Percentiles rank a stretch among this genome's conserved stretches.
Conservation (phyloP, 129 eudicot genomes). For the Chrysanthemum makinoi region DNA sequence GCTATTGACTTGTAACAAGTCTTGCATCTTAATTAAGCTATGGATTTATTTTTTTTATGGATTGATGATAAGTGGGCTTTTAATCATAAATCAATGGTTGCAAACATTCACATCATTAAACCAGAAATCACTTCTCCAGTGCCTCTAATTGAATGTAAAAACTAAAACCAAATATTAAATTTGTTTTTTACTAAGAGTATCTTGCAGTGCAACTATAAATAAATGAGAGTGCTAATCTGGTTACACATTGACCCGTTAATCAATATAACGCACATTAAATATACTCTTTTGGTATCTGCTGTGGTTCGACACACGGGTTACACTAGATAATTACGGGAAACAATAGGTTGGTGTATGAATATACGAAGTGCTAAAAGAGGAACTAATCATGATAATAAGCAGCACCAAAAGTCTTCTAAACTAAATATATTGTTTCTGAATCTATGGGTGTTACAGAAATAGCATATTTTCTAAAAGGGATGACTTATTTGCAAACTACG, state of each 20-base stretch:
- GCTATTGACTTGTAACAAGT: too few relatives aligned
- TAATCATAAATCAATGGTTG: too few relatives aligned
- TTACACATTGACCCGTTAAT: not conserved
- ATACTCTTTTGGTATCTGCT: not conserved
- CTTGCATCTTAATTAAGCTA: too few relatives aligned
- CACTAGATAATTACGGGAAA: constrained; percentile 16
- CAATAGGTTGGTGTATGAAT: constrained; percentile 18
- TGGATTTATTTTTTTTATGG: too few relatives aligned
- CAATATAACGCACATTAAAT: not conserved
- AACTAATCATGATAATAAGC: constrained; percentile 17
- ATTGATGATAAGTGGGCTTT: too few relatives aligned
- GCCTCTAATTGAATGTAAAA: too few relatives aligned
- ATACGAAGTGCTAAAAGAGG: constrained; percentile 2
- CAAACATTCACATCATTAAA: too few relatives aligned
- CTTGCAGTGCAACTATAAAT: too few relatives aligned
- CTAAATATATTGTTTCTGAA: constrained; percentile 25
- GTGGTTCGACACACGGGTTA: not conserved
- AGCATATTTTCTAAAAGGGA: constrained; percentile 32
- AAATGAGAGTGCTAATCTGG: not conserved
- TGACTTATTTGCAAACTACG: constrained; percentile 23
- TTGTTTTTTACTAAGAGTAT: too few relatives aligned
- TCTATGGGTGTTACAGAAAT: constrained; percentile 23
- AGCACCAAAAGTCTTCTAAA: constrained; percentile 22
- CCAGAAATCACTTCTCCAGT: too few relatives aligned
- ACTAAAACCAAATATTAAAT: too few relatives aligned